Base-by-base conservation (phyloP, 1,284 basidiomycete genomes). In the Mycocalia duriaeana region DNA sequence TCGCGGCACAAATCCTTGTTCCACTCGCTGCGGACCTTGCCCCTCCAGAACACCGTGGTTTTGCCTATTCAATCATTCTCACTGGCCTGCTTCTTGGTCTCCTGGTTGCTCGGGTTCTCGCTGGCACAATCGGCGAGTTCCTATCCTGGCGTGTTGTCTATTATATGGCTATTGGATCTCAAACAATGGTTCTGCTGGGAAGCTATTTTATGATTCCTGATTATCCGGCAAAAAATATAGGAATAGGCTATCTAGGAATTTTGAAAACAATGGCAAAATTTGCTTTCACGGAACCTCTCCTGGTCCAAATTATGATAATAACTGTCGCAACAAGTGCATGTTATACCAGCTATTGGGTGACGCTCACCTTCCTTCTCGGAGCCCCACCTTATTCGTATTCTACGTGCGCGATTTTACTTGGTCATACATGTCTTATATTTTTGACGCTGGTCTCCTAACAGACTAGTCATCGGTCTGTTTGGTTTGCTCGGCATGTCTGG, bases 341-440 rank as follows among this genome's bases (percentile, higher is more conserved):
- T 48, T 79, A 79, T 53, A 62, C 67, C 9, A 67, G 65, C 47
- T 81, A 76, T 55, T 85, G 81, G 81, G 76, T 80, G 4, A 81
- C 77, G 18, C 58, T 83, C 46, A 85, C 83, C 0, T 85, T 84
- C 60, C 62, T 85, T 20, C 70, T 86, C 0, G 75, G 74, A n/a
- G 79, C 72, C 6, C 49, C 69, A 0, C 80, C 80, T 2, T 85
- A 82, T 53, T 53, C 73, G 53, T 82, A 75, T 51, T 74, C 73
- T 0, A 78, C 76, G 75, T 77, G 53, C 35, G 69, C 13, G 14
- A 37, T 18, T 13, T 46, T 22, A 34, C 14, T 34, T 22, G 23
- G 38, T 24, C 23, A 8, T 36, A 41, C 22, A n/a, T 35, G 5
- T 31, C 24, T 38, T 19, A 22, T 19, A 48, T 7, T 47, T 23